Evolutionary conservation across 1,284 basidiomycete genomes (phyloP).

Genomic region (Ceratobasidium sp.): DNA sequence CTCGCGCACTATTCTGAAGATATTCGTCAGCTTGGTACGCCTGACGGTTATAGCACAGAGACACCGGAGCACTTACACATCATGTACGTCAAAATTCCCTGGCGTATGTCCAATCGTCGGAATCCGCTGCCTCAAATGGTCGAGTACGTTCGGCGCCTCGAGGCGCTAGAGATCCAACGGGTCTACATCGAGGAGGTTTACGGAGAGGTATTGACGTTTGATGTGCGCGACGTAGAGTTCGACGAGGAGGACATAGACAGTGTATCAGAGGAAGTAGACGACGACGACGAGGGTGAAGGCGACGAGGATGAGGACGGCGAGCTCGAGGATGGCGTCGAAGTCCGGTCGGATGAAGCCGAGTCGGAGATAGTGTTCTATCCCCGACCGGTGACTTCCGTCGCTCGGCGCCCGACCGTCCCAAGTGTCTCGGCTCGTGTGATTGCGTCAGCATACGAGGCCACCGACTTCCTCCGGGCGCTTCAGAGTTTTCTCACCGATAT

Average conservation of each 20-base stretch:
- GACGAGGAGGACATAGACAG: background rate
- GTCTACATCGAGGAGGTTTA: background rate
- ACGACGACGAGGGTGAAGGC: conserved; percentile 2
- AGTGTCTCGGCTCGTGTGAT: background rate
- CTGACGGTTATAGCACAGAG: conserved; percentile 28
- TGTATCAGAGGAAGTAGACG: background rate
- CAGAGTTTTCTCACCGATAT: conserved; percentile 1
- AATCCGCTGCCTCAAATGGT: conserved; percentile 28
- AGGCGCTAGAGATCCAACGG: conserved; percentile 26
- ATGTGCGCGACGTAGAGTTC: background rate
- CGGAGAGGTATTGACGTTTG: background rate
- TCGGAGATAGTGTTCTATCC: conserved; percentile 7
- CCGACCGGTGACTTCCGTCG: conserved; percentile 26
- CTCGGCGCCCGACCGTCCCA: conserved; percentile 8
- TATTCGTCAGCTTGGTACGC: conserved; percentile 25
- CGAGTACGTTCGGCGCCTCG: conserved; percentile 14
- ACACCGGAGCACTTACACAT: conserved; percentile 33
- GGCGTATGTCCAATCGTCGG: background rate
- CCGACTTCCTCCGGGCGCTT: conserved; percentile 28
- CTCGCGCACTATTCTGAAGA: background rate
- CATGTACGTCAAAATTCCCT: background rate
- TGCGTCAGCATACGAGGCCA: conserved; percentile 9
- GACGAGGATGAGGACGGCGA: background rate
- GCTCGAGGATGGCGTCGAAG: background rate
- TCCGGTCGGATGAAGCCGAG: background rate